Percentiles rank a stretch among this genome's conserved stretches.
Conservation (phyloP, 148 eudicot genomes). For the Rhododendron williamsianum region DNA sequence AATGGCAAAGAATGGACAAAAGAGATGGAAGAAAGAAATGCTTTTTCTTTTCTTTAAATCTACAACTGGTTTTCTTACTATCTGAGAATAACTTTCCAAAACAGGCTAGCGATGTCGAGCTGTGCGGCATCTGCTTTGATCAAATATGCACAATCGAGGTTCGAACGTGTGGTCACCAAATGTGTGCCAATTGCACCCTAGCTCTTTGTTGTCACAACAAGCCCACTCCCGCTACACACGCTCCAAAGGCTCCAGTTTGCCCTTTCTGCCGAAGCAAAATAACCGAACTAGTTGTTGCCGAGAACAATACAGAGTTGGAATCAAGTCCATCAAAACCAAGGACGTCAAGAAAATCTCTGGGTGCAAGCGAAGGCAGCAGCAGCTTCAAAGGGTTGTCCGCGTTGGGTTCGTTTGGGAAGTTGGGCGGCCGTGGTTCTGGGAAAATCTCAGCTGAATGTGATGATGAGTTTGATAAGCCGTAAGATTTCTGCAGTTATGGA, state of each 20-base stretch:
- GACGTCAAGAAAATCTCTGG: constrained; percentile 17
- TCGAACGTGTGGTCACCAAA: constrained; percentile 27
- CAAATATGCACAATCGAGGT: constrained; percentile 29
- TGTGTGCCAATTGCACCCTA: constrained; percentile 31
- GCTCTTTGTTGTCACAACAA: constrained; percentile 30
- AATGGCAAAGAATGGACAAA: neutral
- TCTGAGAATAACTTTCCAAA: neutral
- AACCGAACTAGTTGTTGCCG: constrained; percentile 21
- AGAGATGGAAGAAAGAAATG: neutral
- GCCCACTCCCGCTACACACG: neutral
- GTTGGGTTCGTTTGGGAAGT: constrained; percentile 29
- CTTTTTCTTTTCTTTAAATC: neutral
- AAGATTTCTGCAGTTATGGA: neutral
- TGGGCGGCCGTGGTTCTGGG: constrained; percentile 22
- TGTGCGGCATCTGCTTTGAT: constrained; percentile 35
- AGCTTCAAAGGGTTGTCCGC: constrained; percentile 21
- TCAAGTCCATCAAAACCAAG: constrained; percentile 24
- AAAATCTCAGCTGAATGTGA: constrained; percentile 20
- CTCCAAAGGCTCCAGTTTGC: constrained; percentile 22
- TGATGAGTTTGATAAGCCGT: constrained; percentile 18
- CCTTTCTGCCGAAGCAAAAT: constrained; percentile 32
- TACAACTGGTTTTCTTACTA: neutral
- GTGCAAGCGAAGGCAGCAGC: constrained; percentile 12
- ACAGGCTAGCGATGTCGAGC: constrained; percentile 25
- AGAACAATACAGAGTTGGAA: constrained; percentile 10